Percentiles rank a stretch among this genome's conserved stretches.
These are phyloP conservation scores for Mediolabrus comicus DNA, from an alignment of 108 stramenopile genomes.

Conservation along the genomic window DNA sequence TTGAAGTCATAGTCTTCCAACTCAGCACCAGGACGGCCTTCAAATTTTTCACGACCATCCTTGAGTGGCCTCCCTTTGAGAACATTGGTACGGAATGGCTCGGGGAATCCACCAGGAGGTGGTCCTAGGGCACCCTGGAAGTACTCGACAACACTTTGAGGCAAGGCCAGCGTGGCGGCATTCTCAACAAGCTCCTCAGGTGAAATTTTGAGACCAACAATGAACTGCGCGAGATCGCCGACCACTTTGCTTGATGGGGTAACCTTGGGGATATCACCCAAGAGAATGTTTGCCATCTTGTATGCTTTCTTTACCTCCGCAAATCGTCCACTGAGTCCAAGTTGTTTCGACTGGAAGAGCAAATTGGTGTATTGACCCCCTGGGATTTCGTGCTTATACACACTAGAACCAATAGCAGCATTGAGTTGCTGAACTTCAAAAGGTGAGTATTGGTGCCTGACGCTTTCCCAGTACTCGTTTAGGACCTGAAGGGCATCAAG, in stretches of 20 bases:
- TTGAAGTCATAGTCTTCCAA: slow-evolving; percentile 65
- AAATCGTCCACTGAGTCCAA: slow-evolving; percentile 74
- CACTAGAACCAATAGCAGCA: slow-evolving; percentile 54
- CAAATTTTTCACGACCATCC: slow-evolving; percentile 58
- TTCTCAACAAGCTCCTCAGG: slow-evolving; percentile 56
- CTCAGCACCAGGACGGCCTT: slow-evolving; percentile 81
- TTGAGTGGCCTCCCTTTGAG: slow-evolving; percentile 59
- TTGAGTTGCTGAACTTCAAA: slow-evolving; percentile 75
- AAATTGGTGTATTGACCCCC: slow-evolving; percentile 91
- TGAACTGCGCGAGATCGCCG: slow-evolving; percentile 87
- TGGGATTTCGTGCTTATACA: slow-evolving; percentile 54
- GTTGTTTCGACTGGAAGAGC: slow-evolving; percentile 78
- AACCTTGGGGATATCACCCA: slow-evolving; percentile 90
- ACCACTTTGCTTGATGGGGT: slow-evolving; percentile 89
- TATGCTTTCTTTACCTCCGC: slow-evolving; percentile 76
- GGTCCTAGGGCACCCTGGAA: slow-evolving; percentile 74
- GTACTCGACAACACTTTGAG: slow-evolving; percentile 80
- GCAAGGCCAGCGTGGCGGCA: slow-evolving; percentile 70
- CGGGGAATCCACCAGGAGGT: slow-evolving; percentile 82
- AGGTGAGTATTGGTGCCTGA: slow-evolving; percentile 69
- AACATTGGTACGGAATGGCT: slow-evolving; percentile 68
- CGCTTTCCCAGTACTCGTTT: slow-evolving; percentile 77
- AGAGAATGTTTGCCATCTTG: slow-evolving; percentile 69
- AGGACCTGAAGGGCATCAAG: slow-evolving; percentile 47
- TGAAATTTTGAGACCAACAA: slow-evolving; percentile 65